Evolutionary conservation across 768 basidiomycete species (phyloP).

Genomic region (Paxillus involutus): DNA sequence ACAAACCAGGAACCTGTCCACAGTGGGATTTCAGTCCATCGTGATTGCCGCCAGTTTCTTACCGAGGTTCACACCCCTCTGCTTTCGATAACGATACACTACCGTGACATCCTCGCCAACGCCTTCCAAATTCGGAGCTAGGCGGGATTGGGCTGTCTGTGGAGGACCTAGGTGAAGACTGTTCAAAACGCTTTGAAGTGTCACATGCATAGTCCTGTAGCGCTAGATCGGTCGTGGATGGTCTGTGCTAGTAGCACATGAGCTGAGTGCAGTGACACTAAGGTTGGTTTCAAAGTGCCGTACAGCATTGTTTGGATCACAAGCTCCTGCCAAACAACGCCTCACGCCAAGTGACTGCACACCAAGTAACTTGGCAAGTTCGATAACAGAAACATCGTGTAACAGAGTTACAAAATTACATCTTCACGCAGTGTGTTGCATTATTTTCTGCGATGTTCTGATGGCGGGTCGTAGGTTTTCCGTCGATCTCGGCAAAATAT

Average conservation of each 20-base stretch:
- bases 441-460: not conserved
- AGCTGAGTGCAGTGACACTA: not conserved
- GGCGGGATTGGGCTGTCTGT: not conserved
- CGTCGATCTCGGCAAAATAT: not conserved
- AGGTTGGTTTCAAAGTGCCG: too few species aligned
- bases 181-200: conserved; percentile 12
- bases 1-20: conserved; percentile 73
- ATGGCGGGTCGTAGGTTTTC: not conserved
- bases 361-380: too few species aligned
- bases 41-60: conserved; percentile 11
- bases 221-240: not conserved
- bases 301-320: conserved; percentile 12
- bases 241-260: not conserved
- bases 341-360: too few species aligned
- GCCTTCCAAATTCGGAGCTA: conserved; percentile 6
- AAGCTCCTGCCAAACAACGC: conserved; percentile 13
- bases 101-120: conserved; percentile 7
- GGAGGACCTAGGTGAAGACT: conserved; percentile 10
- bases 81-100: conserved; percentile 63
- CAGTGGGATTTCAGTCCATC: conserved; percentile 8
- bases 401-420: not conserved
- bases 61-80: conserved; percentile 84
- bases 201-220: not conserved
- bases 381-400: too few species aligned
- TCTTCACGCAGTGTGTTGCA: not conserved